Evolutionary conservation across 1,284 basidiomycete species (phyloP).

Genomic region (Peniophora sp.): DNA sequence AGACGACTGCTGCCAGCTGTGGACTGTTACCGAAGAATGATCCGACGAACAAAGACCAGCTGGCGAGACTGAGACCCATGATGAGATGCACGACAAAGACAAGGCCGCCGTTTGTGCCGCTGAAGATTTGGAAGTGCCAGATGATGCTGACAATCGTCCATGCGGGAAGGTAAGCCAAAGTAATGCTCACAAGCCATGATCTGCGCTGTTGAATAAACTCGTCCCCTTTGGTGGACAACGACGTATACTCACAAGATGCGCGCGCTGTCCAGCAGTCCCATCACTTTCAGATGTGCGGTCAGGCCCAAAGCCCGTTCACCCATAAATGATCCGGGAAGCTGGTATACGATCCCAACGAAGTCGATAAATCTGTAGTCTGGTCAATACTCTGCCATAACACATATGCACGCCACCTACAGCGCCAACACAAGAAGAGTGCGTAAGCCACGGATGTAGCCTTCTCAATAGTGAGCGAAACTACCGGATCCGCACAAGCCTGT

Average conservation of each 20-base stretch:
- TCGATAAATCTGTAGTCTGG: conserved; percentile 44
- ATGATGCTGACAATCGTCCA: conserved; percentile 58
- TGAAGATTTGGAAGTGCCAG: conserved; percentile 63
- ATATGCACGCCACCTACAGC: conserved; percentile 28
- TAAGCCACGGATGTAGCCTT: conserved; percentile 57
- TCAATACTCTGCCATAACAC: background rate
- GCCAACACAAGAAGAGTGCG: conserved; percentile 57
- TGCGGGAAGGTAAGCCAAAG: conserved; percentile 50
- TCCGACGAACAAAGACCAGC: conserved; percentile 63
- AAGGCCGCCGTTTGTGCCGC: conserved; percentile 49
- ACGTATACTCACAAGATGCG: conserved; percentile 55
- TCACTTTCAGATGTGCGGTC: conserved; percentile 63
- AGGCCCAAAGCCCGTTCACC: conserved; percentile 53
- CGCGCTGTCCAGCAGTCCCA: conserved; percentile 65
- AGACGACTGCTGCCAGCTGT: conserved; percentile 61
- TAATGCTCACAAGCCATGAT: conserved; percentile 60
- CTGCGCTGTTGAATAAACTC: too few relatives aligned
- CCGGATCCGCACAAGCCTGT: conserved; percentile 2
- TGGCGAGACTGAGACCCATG: conserved; percentile 58
- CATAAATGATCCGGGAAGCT: conserved; percentile 60
- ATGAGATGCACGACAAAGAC: conserved; percentile 61
- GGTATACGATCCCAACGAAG: conserved; percentile 64
- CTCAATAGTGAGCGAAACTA: conserved; percentile 8
- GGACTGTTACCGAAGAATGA: conserved; percentile 67
- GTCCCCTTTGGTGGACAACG: too few relatives aligned